Evolutionary conservation across 352 stramenopile genomes (phyloP), one percentile per base, ranked within the genome.

Genomic region (Phytophthora idaei): DNA sequence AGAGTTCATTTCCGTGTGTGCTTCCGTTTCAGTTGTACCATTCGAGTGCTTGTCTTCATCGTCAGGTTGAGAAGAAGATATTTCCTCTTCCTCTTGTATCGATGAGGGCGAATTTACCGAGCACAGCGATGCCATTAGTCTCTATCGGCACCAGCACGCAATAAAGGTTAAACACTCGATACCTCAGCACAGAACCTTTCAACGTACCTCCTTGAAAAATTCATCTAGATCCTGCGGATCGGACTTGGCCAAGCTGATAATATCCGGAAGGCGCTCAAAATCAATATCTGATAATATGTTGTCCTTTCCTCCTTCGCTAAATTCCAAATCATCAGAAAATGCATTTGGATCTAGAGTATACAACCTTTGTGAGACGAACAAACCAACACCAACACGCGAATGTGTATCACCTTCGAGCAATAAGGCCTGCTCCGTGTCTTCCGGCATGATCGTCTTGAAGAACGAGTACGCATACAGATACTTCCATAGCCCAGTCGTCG

Each of bases 401-500:
- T 21, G 21, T 21, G 25, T 11, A 10, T 62, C 29, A 81, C 83
- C 83, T 76, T 93, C 85, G 4, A 93, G 65, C 41, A 80, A 64
- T 48, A 93, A 64, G 2, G 71, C 69, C 37, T 78, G 61, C 11
- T 88, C 78, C 60, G 92, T 87, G 36, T 90, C 83, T 57, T 83
- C 76, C 4, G 76, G 70, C 48, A 73, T 79, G 25, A 92, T 77
- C 25, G 69, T 78, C 45, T 85, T 83, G 37, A 90, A 92, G 56
- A 83, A 89, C 46, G 81, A 76, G 57, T 83, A 90, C 7, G 79
- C 75, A 21, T 74, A 73, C 31, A 87, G 37, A 57, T 88, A 92
- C 41, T 80, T 85, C 85, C 85, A 94, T 42, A 94, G 53, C 4
- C 85, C 83, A 27, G 71, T 77, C 2, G 80, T 90, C 60, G 83